A percentile compares a stretch with the other conserved stretches of the same genome.
phyloP scores from a whole-genome alignment of 2,329 filamentous ascomycete species.

The Clonostachys rhizophaga region DNA sequence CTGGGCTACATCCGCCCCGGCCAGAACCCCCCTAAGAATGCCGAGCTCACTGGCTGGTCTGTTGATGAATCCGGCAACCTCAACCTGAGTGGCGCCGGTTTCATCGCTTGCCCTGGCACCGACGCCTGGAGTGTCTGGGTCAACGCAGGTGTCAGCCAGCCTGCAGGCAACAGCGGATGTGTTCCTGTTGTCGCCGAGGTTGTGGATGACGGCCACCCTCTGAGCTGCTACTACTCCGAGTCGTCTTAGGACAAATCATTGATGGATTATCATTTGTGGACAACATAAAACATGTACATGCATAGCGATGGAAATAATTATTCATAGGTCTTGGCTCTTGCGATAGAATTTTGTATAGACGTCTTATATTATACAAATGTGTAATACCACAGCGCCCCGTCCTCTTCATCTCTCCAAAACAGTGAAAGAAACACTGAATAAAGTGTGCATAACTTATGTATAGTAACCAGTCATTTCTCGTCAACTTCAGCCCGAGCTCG shows the following conservation, averaged over 20 bases:
- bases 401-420: no score
- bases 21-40: constrained; percentile 27
- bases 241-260: neutral
- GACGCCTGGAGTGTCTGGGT: neutral
- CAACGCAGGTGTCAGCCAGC: neutral
- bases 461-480: no score
- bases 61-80: constrained; percentile 26
- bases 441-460: no score
- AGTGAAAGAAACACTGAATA: no score
- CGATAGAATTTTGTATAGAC: no score
- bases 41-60: constrained; percentile 40
- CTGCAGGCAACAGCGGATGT: neutral
- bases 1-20: constrained; percentile 46
- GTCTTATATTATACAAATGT: no score
- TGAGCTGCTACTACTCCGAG: neutral
- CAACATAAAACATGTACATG: no score
- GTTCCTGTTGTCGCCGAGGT: neutral
- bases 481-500: no score
- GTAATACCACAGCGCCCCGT: no score
- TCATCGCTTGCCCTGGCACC: neutral
- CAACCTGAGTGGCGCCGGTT: neutral
- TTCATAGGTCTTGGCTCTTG: no score
- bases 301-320: no score
- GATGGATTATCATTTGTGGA: neutral
- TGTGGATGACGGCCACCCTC: neutral